Evolutionary conservation across 2,329 filamentous ascomycete genomes (phyloP).

Genomic region (Phyllosticta paracitricarpa): DNA sequence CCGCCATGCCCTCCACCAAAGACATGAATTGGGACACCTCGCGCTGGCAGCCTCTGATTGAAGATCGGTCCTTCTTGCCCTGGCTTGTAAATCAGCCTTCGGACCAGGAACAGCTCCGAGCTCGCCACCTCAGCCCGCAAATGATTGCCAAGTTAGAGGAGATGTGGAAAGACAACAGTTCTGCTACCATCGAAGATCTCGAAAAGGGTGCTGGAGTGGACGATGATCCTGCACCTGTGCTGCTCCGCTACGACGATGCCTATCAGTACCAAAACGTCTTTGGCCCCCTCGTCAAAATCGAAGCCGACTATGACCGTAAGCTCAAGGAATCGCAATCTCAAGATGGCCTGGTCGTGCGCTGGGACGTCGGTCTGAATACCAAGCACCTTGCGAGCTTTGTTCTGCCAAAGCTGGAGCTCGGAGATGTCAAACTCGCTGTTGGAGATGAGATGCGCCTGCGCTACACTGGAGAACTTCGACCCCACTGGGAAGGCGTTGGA

Average conservation of each 20-base stretch:
- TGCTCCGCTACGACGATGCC: conserved; percentile 90
- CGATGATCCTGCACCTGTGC: conserved; percentile 86
- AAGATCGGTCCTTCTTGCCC: conserved; percentile 85
- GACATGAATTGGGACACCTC: conserved; percentile 99
- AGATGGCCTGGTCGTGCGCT: conserved; percentile 85
- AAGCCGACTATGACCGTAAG: conserved; percentile 98
- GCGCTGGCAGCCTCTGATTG: conserved; percentile 93
- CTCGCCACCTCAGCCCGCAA: conserved; percentile 82
- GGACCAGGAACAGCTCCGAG: conserved; percentile 91
- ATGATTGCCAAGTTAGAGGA: conserved; percentile 95
- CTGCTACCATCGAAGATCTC: conserved; percentile 78
- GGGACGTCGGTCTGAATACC: conserved; percentile 93
- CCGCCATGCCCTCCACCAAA: conserved; percentile 87
- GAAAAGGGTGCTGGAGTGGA: conserved; percentile 88
- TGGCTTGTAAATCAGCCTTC: conserved; percentile 88
- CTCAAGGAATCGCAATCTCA: conserved; percentile 97
- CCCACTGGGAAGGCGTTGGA: conserved; percentile 92
- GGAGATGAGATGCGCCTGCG: conserved; percentile 97
- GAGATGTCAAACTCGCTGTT: conserved; percentile 94
- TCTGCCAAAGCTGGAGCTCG: conserved; percentile 91
- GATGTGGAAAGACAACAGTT: conserved; percentile 94
- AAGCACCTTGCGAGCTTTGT: conserved; percentile 95
- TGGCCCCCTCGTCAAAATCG: conserved; percentile 94
- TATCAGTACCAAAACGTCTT: conserved; percentile 99
- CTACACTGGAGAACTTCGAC: conserved; percentile 87